Base-by-base conservation (phyloP, 805 yeast genomes). In the Tetrapisispora pingtungensis region DNA sequence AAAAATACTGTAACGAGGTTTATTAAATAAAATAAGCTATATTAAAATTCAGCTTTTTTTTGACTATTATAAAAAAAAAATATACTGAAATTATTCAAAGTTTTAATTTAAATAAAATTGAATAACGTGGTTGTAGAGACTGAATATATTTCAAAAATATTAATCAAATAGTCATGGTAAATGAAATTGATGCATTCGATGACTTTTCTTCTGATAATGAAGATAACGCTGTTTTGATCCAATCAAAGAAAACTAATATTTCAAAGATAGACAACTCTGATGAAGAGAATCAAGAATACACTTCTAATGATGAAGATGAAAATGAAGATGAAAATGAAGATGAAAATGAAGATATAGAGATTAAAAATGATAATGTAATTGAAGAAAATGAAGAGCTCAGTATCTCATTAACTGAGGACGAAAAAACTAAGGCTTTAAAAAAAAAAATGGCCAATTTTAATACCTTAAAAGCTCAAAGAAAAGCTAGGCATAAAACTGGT, bases 401-500 rank as follows among this genome's bases (percentile, higher is more conserved):
- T 22, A 6, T 8, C 8, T 6, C 26, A 22, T 50, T 43, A 4
- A 45, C 53, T 2, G 56, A 53, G 33, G 64, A 54, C 34, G 68
- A 66, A 35, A 57, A 70, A 54, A 46, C 7, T 15, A n/a, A 37
- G 12, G 19, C 35, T 32, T 28, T 51, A 52, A 74, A 70, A 50
- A 66, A 81, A 28, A 72, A 80, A 7, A 72, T 80, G 7, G 73
- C 73, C 38, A 76, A 77, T 49, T 61, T 79, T 66, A 77, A 57
- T 75, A 74, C 50, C 24, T 49, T 60, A 3, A 57, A 55, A 35
- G 50, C 57, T 48, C 72, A 75, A 48, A 73, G 73, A 52, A 74
- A 74, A 52, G 71, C 75, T 32, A 77, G 73, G 48, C 71, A 70
- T 45, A 80, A 75, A 54, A 81, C 96, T 0, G 98, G 98, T 5